A percentile compares a stretch with the other conserved stretches of the same genome.
These are phyloP conservation scores for Pascua sp. DNA, from an alignment of 1,284 basidiomycete genomes.

Conservation along the genomic window DNA sequence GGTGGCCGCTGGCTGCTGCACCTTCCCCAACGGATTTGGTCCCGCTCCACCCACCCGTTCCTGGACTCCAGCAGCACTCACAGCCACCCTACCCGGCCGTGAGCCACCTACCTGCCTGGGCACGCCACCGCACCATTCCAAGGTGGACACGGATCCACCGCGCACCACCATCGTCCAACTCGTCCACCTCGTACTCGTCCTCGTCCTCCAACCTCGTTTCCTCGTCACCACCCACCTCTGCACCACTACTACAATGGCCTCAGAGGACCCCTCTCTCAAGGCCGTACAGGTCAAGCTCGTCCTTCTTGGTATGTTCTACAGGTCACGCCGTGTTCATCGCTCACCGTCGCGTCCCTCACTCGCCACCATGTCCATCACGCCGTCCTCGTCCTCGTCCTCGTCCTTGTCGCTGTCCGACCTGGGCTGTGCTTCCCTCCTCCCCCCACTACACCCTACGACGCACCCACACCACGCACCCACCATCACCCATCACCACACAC, in stretches of 20 bases:
- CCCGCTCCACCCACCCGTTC: too few relatives aligned
- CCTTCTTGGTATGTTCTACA: conserved; percentile 62
- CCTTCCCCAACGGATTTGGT: too few relatives aligned
- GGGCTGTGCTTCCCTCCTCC: conserved; percentile 1
- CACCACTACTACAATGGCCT: conserved; percentile 22
- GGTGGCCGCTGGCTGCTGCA: too few relatives aligned
- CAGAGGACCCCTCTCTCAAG: conserved; percentile 59
- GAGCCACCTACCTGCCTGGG: too few relatives aligned
- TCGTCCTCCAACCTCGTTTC: too few relatives aligned
- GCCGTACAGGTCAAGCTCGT: conserved; percentile 89
- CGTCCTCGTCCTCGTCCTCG: too few relatives aligned
- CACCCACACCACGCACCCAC: not conserved
- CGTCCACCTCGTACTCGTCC: not conserved
- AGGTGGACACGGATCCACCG: too few relatives aligned
- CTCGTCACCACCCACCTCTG: too few relatives aligned
- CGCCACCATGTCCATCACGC: not conserved
- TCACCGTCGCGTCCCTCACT: not conserved
- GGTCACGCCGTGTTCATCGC: not conserved
- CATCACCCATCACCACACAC: not conserved
- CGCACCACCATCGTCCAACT: too few relatives aligned
- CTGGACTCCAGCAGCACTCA: too few relatives aligned
- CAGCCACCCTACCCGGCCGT: too few relatives aligned
- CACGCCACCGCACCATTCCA: too few relatives aligned
- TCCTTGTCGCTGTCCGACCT: not conserved
- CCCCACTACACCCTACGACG: not conserved